Base-by-base conservation (phyloP, 2,329 filamentous ascomycete species). In the Pleoardoris graminearum region DNA sequence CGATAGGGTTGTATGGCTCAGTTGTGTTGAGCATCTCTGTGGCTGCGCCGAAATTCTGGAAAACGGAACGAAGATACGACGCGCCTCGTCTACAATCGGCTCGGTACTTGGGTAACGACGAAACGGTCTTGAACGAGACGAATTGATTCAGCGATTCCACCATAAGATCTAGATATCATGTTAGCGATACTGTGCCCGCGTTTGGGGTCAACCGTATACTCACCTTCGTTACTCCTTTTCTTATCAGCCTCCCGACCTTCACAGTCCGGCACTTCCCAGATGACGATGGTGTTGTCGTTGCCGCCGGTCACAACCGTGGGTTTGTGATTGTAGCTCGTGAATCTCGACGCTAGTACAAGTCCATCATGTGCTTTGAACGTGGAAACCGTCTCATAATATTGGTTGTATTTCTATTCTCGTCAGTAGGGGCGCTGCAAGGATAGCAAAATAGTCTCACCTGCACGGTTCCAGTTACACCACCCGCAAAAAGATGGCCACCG, bases 301-400 rank as follows among this genome's bases (percentile, higher is more conserved):
- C 91, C 92, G 7, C 94, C 94, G 0, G 93, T 97, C 45, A 96
- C 91, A 69, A 91, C 94, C n/a, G 94, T 84, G n/a, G 88, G 84
- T 53, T 89, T 84, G 44, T 84, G 82, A 25, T 87, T 83, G 69
- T 88, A 84, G 0, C 79, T 85, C 0, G 87, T 87, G 16, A 88
- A 83, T 0, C 90, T 88, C 0, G 93, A 97, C 2, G 93, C 87
- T 12, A 99, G 80, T 35, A 97, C 89, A 58, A 94, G 88, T 41
- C 91, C 93, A 32, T 90, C 79, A 66, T 99, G 93, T 0, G 92
- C 93, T 63, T 86, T 83, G 86, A 91, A 93, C 44, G 85, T 83
- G 22, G 84, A 84, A 11, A 92, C 80, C 53, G 89, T 88, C 66
- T 93, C 88, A 60, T 96, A 95, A 53, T 91, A 90, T 47, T 91